phyloP scores from a whole-genome alignment of 2,329 filamentous ascomycete genomes.

The Claviceps sp. region DNA sequence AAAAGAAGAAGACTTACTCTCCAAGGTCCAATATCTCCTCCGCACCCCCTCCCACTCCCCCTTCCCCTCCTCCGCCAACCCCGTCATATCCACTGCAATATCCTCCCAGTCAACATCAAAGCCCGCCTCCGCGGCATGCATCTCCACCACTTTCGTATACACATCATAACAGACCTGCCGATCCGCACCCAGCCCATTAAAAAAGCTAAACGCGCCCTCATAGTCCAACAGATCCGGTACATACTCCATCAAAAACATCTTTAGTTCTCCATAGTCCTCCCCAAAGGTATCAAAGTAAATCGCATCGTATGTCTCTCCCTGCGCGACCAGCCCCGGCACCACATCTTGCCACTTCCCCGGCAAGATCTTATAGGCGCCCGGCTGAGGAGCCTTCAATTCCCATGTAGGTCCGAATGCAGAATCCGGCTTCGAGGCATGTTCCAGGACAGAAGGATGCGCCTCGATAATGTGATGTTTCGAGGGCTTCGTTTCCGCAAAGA shows the following conservation, averaged over 20 bases:
- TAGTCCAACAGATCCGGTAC: constrained; percentile 66
- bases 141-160: constrained; percentile 81
- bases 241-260: constrained; percentile 76
- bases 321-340: constrained; percentile 51
- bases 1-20: constrained; percentile 24
- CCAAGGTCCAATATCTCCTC: constrained; percentile 79
- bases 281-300: constrained; percentile 98
- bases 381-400: constrained; percentile 40
- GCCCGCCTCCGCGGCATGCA: constrained; percentile 79
- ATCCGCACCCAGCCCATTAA: constrained; percentile 87
- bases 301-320: constrained; percentile 63
- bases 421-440: constrained; percentile 38
- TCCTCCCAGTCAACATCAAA: constrained; percentile 81
- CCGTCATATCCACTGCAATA: constrained; percentile 55
- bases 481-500: constrained; percentile 58
- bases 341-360: constrained; percentile 67
- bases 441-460: constrained; percentile 66
- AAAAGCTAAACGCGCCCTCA: constrained; percentile 68
- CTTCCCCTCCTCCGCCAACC: constrained; percentile 50
- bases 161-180: constrained; percentile 91
- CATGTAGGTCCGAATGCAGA: constrained; percentile 41
- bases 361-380: constrained; percentile 61
- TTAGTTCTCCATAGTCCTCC: constrained; percentile 78
- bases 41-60: constrained; percentile 82
- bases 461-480: constrained; percentile 72